phyloP scores from a whole-genome alignment of 2,329 filamentous ascomycete species.

The Penicillium sp. region DNA sequence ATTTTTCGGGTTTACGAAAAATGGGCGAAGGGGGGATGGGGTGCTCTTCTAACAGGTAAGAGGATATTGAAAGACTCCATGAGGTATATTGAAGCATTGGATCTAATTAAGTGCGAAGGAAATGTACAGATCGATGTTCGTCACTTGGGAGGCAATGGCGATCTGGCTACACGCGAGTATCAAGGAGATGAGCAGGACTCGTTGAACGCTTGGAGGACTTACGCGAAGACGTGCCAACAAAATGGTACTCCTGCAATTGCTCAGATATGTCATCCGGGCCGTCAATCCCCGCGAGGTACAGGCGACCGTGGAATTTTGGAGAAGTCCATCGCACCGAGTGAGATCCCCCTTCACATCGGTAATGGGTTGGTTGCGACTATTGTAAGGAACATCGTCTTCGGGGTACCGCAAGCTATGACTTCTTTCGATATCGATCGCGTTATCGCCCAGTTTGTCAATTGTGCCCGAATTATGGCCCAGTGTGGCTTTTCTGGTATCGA shows the following conservation, averaged over 20 bases:
- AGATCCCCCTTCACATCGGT: constrained; percentile 32
- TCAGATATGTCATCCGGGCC: constrained; percentile 44
- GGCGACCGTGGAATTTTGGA: constrained; percentile 32
- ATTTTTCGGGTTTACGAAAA: background rate
- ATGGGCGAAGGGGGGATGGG: background rate
- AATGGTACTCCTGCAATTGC: constrained; percentile 41
- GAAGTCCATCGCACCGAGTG: constrained; percentile 28
- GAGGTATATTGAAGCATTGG: background rate
- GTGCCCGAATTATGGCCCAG: constrained; percentile 50
- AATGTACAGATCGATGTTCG: background rate
- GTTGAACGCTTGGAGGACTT: constrained; percentile 12
- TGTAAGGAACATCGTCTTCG: constrained; percentile 31
- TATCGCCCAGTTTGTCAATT: constrained; percentile 54
- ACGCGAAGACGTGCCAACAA: constrained; percentile 23
- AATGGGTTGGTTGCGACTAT: constrained; percentile 40
- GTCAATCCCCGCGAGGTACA: constrained; percentile 41
- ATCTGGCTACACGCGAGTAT: constrained; percentile 6
- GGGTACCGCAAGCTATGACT: constrained; percentile 59
- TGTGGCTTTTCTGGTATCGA: constrained; percentile 33
- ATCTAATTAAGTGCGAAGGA: background rate
- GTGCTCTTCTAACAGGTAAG: background rate
- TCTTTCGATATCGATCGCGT: constrained; percentile 55
- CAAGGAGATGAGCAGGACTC: background rate
- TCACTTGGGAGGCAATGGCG: constrained; percentile 2
- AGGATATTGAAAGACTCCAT: background rate